Evolutionary conservation across 2,329 filamentous ascomycete species (phyloP), one percentile per base, ranked within the genome.

Genomic region (Aureobasidium lini): DNA sequence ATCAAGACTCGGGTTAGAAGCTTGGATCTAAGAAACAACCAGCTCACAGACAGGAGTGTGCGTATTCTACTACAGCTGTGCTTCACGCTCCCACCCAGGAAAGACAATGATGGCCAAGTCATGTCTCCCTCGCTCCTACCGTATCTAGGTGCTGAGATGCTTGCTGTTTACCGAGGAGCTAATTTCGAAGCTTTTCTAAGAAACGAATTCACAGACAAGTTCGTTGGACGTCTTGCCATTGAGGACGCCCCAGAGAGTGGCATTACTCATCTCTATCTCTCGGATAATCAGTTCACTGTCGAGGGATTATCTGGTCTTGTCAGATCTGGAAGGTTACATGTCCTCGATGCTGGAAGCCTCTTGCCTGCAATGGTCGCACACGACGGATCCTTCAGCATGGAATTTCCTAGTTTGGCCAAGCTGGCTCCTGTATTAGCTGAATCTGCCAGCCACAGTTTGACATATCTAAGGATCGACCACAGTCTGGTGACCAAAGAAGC

Each of bases 211-310:
- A 79, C 78, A 1, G 72, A 71, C 23, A 74, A 75, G 1, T 78
- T 82, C 43, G 76, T 81, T 15, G 78, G 77, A 9, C 76, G 78
- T 52, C 76, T 83, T 32, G 77, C 79, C 39, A 77, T 84, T 31
- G 82, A 85, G 64, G 77, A 83, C 63, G 72, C 79, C 1, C 75
- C 79, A 23, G 74, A 79, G 64, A 71, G 74, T 9, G 83, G 83
- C 2, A 77, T 85, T 39, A 85, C 83, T 0, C 83, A 86, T 70
- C 70, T 86, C 2, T 84, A 83, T 64, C 75, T 85, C 13, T 76
- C 82, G 3, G 76, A 77, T 7, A 86, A 85, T 60, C 65, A 71
- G 3, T 67, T 85, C 5, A 83, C 80, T 1, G 76, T 81, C 0
- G 81, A 84, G 66, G 82, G 81, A 0, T 70, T 82, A 6, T 79